Percentiles rank a stretch among this genome's conserved stretches.
phyloP scores from a whole-genome alignment of 2,329 filamentous ascomycete genomes.

The Aureobasidium uvarum region DNA sequence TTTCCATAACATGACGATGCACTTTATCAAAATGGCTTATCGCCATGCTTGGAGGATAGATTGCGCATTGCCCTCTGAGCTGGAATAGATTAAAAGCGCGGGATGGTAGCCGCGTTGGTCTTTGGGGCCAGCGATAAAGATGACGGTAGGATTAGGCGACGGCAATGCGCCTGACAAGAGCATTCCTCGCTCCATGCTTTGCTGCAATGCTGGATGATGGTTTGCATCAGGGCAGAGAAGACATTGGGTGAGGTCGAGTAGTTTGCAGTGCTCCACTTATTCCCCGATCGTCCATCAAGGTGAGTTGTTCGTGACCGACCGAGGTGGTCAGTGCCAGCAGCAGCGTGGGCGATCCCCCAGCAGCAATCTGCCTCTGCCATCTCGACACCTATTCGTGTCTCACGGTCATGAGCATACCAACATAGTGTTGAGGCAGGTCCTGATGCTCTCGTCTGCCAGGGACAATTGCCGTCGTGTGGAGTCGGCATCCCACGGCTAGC shows the following conservation, averaged over 20 bases:
- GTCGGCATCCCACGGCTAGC: constrained; percentile 13
- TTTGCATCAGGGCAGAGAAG: background rate
- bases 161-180: constrained; percentile 4
- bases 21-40: constrained; percentile 8
- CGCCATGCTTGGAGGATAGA: constrained; percentile 12
- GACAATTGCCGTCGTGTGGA: background rate
- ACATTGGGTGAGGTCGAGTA: background rate
- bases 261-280: constrained; percentile 12
- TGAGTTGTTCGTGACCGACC: constrained; percentile 3
- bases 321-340: constrained; percentile 5
- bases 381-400: background rate
- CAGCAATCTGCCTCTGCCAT: background rate
- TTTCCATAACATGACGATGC: constrained; percentile 2
- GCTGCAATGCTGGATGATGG: background rate
- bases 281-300: constrained; percentile 18
- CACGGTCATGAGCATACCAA: background rate
- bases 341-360: background rate
- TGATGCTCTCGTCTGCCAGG: background rate
- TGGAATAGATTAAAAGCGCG: constrained; percentile 23
- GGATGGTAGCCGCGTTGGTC: background rate
- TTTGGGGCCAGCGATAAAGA: background rate
- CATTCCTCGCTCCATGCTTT: background rate
- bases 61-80: background rate
- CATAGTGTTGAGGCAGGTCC: too few species aligned
- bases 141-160: background rate